Evolutionary conservation across 73 alveolate species (phyloP).

Genomic region (Symbiodinium natans): DNA sequence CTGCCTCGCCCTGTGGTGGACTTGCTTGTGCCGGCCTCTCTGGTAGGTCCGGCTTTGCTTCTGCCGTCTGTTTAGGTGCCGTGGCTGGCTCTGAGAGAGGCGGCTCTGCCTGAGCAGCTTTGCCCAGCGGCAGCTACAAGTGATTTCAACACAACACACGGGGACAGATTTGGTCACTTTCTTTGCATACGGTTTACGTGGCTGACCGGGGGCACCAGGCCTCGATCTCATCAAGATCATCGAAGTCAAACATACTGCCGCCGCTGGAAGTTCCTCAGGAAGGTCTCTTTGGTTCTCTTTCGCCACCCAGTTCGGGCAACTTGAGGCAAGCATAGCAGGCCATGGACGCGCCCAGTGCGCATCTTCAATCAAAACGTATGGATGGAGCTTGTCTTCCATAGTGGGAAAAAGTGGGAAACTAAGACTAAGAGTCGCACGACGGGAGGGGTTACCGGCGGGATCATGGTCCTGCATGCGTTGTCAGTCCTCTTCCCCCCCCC

Average conservation of each 20-base stretch:
- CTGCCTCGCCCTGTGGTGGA: not conserved
- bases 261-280: not conserved
- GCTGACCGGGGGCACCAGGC: not conserved
- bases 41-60: not conserved
- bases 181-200: not conserved
- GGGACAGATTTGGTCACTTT: no score
- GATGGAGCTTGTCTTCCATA: no score
- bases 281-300: not conserved
- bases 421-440: no score
- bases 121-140: not conserved
- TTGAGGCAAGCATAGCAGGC: not conserved
- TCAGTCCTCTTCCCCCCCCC: no score
- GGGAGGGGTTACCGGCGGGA: no score
- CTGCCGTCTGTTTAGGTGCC: not conserved
- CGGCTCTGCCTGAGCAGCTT: not conserved
- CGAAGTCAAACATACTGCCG: conserved; percentile 67
- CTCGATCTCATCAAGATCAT: conserved; percentile 63
- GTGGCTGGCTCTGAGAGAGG: not conserved
- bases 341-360: no score
- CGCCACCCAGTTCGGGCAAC: not conserved
- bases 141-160: no score
- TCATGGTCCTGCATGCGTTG: no score
- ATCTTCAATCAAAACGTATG: no score
- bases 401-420: no score
- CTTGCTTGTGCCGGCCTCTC: not conserved